A percentile compares a stretch with the other conserved stretches of the same genome.
Conservation (phyloP, 176 grass and related monocot species). For the Dactylis glomerata region DNA sequence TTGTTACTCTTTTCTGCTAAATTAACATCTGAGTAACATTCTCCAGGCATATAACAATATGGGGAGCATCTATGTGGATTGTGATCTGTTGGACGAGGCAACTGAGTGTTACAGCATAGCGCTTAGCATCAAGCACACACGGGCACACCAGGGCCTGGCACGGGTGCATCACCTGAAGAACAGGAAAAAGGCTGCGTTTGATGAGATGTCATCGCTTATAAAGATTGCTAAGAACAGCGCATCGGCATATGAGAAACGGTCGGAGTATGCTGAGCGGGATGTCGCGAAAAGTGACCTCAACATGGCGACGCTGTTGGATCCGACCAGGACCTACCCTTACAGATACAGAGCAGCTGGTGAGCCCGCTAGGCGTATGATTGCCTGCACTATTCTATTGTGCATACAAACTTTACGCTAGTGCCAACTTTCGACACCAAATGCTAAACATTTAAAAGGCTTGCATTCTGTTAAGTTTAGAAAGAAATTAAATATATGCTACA, state of each 20-base stretch:
- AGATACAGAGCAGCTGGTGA: constrained; percentile 96
- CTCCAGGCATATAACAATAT: constrained; percentile 94
- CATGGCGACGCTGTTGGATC: constrained; percentile 68
- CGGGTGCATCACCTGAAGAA: constrained; percentile 80
- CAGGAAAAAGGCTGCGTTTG: constrained; percentile 71
- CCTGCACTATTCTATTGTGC: background rate
- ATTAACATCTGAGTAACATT: background rate
- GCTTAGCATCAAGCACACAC: constrained; percentile 84
- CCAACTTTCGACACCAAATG: background rate
- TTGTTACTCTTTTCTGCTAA: background rate
- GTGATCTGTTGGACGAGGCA: constrained; percentile 85
- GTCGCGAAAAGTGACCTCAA: constrained; percentile 76
- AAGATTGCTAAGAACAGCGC: constrained; percentile 76
- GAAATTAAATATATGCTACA: background rate
- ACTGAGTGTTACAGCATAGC: constrained; percentile 81
- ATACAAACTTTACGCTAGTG: background rate
- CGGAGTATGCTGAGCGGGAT: constrained; percentile 86
- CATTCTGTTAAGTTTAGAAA: background rate
- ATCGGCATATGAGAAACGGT: constrained; percentile 90
- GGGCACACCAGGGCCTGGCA: constrained; percentile 95
- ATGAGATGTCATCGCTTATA: constrained; percentile 86
- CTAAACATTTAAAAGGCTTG: background rate
- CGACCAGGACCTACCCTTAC: constrained; percentile 88
- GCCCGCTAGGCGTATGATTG: background rate
- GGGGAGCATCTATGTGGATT: constrained; percentile 93